A percentile compares a stretch with the other conserved stretches of the same genome.
These are phyloP conservation scores for Tolypocladium cylindrosporum DNA, from an alignment of 2,329 filamentous ascomycete genomes.

Conservation along the genomic window DNA sequence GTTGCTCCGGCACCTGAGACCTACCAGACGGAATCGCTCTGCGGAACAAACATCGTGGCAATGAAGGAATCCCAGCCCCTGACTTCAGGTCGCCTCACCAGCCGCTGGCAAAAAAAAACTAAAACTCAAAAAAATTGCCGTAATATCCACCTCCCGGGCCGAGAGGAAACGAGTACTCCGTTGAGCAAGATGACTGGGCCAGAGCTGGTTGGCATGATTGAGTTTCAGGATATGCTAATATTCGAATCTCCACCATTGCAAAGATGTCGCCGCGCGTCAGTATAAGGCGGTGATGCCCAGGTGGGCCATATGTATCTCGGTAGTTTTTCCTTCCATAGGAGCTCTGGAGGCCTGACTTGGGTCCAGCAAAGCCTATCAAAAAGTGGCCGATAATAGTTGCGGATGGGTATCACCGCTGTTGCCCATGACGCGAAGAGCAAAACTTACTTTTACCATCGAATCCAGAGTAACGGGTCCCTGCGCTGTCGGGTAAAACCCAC, in stretches of 20 bases:
- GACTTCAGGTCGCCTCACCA: background rate
- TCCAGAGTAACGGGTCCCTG: background rate
- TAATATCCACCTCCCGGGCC: background rate
- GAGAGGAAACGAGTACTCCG: background rate
- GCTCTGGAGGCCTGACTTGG: background rate
- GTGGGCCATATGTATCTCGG: background rate
- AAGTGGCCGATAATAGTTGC: background rate
- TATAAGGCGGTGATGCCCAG: background rate
- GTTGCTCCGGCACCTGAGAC: background rate
- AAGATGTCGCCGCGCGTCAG: background rate
- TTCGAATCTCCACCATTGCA: background rate
- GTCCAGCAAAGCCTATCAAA: background rate
- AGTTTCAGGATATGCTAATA: background rate
- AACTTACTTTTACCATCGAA: background rate
- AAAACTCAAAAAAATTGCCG: no score
- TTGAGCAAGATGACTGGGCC: no score
- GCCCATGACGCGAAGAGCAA: background rate
- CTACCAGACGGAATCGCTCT: background rate
- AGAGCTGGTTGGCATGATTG: background rate
- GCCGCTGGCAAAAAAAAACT: background rate
- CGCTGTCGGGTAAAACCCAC: background rate
- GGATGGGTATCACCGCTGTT: background rate
- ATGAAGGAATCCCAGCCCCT: background rate
- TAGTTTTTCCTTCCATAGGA: background rate
- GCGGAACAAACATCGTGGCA: background rate